A percentile compares a stretch with the other conserved stretches of the same genome.
Conservation (phyloP, 2,329 filamentous ascomycete genomes). For the Neofusicoccum parvum region DNA sequence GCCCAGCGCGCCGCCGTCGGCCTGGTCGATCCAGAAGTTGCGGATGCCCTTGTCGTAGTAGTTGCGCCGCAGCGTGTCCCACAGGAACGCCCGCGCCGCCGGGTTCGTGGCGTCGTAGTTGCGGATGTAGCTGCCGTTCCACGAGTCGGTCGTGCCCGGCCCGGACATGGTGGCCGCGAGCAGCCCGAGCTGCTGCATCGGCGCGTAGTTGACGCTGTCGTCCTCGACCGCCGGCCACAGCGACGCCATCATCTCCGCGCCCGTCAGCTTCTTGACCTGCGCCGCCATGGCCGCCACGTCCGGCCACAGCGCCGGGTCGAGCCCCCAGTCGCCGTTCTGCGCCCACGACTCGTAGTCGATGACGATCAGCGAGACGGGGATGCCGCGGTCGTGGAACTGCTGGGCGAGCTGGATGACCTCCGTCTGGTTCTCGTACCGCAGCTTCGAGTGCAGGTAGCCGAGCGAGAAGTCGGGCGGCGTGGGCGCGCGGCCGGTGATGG, state of each 20-base stretch:
- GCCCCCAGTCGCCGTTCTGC: conserved; percentile 34
- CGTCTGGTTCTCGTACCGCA: conserved; percentile 36
- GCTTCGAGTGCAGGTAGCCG: conserved; percentile 35
- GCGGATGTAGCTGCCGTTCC: conserved; percentile 35
- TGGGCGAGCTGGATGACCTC: conserved; percentile 33
- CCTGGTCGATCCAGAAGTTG: conserved; percentile 40
- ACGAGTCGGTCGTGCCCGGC: conserved; percentile 32
- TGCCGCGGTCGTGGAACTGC: conserved; percentile 32
- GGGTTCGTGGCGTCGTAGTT: conserved; percentile 37
- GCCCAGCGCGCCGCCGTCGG: conserved; percentile 40
- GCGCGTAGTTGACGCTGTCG: conserved; percentile 31
- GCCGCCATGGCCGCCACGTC: conserved; percentile 32
- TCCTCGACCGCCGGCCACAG: conserved; percentile 36
- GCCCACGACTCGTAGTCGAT: conserved; percentile 37
- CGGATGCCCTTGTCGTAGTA: conserved; percentile 37
- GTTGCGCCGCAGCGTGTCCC: conserved; percentile 31
- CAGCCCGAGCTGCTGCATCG: conserved; percentile 31
- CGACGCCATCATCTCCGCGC: conserved; percentile 37
- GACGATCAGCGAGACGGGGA: conserved; percentile 35
- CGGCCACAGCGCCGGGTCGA: conserved; percentile 34
- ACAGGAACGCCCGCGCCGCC: conserved; percentile 32
- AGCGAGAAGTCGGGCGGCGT: conserved; percentile 34
- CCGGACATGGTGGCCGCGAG: conserved; percentile 32
- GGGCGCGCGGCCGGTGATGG: conserved; percentile 33
- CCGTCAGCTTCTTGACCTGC: conserved; percentile 33